Conservation (phyloP, 2,329 filamentous ascomycete species). For the Colletotrichum caudatum region DNA sequence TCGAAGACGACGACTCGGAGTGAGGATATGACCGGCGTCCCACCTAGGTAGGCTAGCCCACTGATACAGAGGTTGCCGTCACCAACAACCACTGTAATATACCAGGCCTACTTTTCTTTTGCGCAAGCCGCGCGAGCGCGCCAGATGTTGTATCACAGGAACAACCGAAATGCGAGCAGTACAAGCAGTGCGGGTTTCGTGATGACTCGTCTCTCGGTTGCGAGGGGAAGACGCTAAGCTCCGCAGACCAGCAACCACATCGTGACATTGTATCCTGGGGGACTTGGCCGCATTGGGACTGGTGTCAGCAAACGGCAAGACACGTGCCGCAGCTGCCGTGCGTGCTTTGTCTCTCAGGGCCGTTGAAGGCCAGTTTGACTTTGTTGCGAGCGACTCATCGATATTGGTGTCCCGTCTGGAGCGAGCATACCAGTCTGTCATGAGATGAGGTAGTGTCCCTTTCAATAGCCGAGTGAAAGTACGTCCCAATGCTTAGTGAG, state of each 20-base stretch:
- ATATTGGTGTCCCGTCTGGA: constrained; percentile 15
- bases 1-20: constrained; percentile 72
- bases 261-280: not conserved
- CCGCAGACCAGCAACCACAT: not conserved
- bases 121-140: not conserved
- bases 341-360: constrained; percentile 28
- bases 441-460: not conserved
- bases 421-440: not conserved
- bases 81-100: constrained; percentile 21
- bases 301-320: constrained; percentile 22
- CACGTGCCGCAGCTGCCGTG: constrained; percentile 23
- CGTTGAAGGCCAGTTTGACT: constrained; percentile 27
- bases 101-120: constrained; percentile 20
- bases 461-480: not conserved
- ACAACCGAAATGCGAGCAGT: not conserved
- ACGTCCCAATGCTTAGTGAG: not conserved
- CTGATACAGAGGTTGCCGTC: not conserved
- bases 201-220: not conserved
- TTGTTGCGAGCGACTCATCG: constrained; percentile 23
- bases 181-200: not conserved
- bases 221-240: not conserved
- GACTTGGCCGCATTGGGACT: constrained; percentile 8
- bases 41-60: not conserved
- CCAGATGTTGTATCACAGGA: not conserved
- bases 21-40: constrained; percentile 20